Evolutionary conservation across 768 basidiomycete genomes (phyloP), one percentile per base, ranked within the genome.

Genomic region (Termitomyces sp.): DNA sequence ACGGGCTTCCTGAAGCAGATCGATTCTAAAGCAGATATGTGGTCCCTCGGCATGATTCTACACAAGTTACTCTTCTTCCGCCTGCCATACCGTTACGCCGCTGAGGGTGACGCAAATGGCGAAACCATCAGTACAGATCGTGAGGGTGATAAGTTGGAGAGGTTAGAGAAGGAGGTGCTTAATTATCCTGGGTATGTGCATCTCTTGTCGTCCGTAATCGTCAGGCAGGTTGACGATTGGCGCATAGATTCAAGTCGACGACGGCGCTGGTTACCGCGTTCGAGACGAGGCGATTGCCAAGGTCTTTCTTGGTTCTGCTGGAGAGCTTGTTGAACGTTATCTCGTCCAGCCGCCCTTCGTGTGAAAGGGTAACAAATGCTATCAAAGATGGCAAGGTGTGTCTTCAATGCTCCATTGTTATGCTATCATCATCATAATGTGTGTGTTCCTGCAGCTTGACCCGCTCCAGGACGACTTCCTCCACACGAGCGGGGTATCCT

Each of bases 21-120:
- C 2, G 88, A 92, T 64, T 92, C 92, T 0, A 94, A 94, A 66
- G 83, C 90, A 4, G 95, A 98, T 67, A 94, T 97, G 86, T 98
- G 96, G 95, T 92, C 92, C 5, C 78, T 98, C 16, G 95, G 95
- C 61, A 94, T 98, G 89, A 92, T 98, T 56, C 78, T 98, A 18
- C 87, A 98, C 75, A 95, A 94, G 65, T 79, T 98, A 59, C 73
- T 96, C 1, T 98, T 97, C 74, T 94, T 98, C 73, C 83, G 84
- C 34, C 72, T 96, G 20, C 95, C 96, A 0, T 98, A 94, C 66
- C 79, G 77, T 18, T 85, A 92, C 61, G 86, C 88, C 1, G 75
- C 85, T 1, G 80, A 79, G 41, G 83, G 82, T 0, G 84, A 82
- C 55, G 80, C 76, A 0, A 75, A 78, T 47, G 78, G 74, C 2